A percentile compares a stretch with the other conserved stretches of the same genome.
Conservation (phyloP, 768 basidiomycete species). For the Amylocystis lapponica region DNA sequence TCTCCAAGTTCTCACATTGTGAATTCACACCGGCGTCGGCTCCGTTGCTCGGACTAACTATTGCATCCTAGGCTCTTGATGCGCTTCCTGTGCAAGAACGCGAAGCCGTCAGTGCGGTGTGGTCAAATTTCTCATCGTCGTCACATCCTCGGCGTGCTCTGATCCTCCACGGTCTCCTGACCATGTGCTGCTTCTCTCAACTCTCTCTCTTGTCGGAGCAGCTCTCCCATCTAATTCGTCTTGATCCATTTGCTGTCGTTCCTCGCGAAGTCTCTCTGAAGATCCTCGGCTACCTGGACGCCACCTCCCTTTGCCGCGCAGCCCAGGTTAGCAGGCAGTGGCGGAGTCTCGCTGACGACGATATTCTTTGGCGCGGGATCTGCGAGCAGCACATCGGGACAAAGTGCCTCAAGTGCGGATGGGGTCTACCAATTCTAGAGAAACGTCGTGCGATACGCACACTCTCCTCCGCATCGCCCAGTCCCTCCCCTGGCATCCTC, state of each 20-base stretch:
- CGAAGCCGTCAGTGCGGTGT: constrained; percentile 83
- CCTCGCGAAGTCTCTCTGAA: constrained; percentile 88
- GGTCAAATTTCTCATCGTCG: constrained; percentile 96
- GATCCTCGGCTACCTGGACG: constrained; percentile 85
- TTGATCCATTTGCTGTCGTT: constrained; percentile 89
- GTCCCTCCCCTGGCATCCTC: constrained; percentile 17
- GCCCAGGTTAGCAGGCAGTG: constrained; percentile 86
- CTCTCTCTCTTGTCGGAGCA: constrained; percentile 93
- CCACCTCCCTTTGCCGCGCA: constrained; percentile 87
- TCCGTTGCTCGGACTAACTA: neutral
- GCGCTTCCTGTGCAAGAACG: constrained; percentile 81
- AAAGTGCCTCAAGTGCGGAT: constrained; percentile 94
- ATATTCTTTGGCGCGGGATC: constrained; percentile 91
- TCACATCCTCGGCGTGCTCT: constrained; percentile 86
- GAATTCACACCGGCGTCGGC: neutral
- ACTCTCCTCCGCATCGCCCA: constrained; percentile 35
- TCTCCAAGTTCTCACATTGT: too few species aligned
- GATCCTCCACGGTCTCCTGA: constrained; percentile 93
- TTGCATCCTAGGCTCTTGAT: constrained; percentile 69
- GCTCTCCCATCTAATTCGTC: constrained; percentile 85
- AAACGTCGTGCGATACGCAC: constrained; percentile 49
- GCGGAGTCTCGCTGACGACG: constrained; percentile 89
- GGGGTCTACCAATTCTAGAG: constrained; percentile 92
- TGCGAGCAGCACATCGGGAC: constrained; percentile 98
- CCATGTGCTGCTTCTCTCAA: constrained; percentile 99